Percentiles rank a stretch among this genome's conserved stretches.
These are phyloP conservation scores for Aspergillus bertholletiae DNA, from an alignment of 495 filamentous ascomycete genomes.

Conservation along the genomic window DNA sequence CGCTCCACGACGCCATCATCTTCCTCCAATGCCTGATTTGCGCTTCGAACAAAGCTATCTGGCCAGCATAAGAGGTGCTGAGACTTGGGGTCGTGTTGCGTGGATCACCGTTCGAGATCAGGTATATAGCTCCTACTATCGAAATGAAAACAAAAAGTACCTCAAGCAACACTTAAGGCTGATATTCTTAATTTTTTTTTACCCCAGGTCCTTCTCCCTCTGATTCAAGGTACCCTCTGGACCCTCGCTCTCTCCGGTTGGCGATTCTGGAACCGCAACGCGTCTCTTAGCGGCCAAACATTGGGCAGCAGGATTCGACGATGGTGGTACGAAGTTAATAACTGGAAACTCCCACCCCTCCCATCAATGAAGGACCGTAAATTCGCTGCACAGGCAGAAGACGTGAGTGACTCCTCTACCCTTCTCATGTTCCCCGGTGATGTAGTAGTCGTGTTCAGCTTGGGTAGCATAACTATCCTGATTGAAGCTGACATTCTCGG, in stretches of 20 bases:
- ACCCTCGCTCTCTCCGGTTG: slow-evolving; percentile 75
- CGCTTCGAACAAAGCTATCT: slow-evolving; percentile 98
- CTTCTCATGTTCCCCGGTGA: not conserved
- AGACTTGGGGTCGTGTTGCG: slow-evolving; percentile 70
- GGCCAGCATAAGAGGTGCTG: slow-evolving; percentile 71
- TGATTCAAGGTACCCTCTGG: slow-evolving; percentile 81
- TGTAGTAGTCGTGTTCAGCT: not conserved
- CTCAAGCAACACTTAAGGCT: not conserved
- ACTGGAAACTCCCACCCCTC: slow-evolving; percentile 63
- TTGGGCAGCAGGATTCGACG: slow-evolving; percentile 68
- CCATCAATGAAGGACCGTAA: slow-evolving; percentile 22
- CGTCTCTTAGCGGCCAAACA: slow-evolving; percentile 64
- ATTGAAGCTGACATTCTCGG: slow-evolving; percentile 29
- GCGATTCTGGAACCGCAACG: slow-evolving; percentile 75
- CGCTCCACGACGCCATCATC: slow-evolving; percentile 46
- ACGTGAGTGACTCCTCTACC: slow-evolving; percentile 41
- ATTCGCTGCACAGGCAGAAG: slow-evolving; percentile 40
- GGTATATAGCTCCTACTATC: slow-evolving; percentile 40
- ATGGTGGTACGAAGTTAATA: slow-evolving; percentile 92
- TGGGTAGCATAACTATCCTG: not conserved
- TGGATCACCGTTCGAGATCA: slow-evolving; percentile 89
- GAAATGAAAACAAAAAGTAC: not conserved
- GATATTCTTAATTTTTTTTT: slow-evolving; percentile 4
- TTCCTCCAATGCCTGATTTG: slow-evolving; percentile 88
- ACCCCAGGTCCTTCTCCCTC: slow-evolving; percentile 82